Base-by-base conservation (phyloP, 2,329 filamentous ascomycete genomes). In the Ophiostoma australiae region DNA sequence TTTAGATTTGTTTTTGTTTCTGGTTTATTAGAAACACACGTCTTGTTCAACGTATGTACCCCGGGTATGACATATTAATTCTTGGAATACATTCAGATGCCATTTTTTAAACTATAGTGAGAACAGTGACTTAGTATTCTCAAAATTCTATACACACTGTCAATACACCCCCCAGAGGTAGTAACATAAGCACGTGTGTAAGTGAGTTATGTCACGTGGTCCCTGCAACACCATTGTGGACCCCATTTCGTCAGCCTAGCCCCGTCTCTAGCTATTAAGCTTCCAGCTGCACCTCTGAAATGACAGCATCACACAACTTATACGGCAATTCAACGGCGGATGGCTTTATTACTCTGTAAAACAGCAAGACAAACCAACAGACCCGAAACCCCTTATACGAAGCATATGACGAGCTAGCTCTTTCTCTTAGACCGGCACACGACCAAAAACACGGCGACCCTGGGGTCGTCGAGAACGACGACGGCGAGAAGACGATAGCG, bases 401-500 rank as follows among this genome's bases (percentile, higher is more conserved):
- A 10, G 6, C 58, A 63, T 15, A 63, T 35, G 58, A 35, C 8
- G 6, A 33, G 13, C 58, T 33, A 63, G 27, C 23, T 33, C 11
- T 35, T 15, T n/a, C 55, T 27, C 7, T 23, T 7, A 48, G 17
- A 69, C 17, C 27, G 48, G 27, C 44, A 70, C 1, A 55, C 44
- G 15, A 65, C 39, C 52, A n/a, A 52, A 67, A 27, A 69, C 31
- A 37, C 27, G 27, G 41, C n/a, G 48, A 33, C 35, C 27, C 13
- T 44, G 44, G 41, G 70, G 66, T 52, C 70, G 70, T 68, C 65
- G 67, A 65, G 55, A 67, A 20, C 41, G 41, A 20, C 41, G 15
- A 48, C 17, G 20, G 44, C 13, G 39, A 66, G 69, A 63, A 66
- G 69, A 63, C 68, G 52, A 58, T 58, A 23, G 58, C 37, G 44